These are phyloP conservation scores for Leucosporidium scottii DNA, from an alignment of 768 basidiomycete species.

Conservation along the genomic window DNA sequence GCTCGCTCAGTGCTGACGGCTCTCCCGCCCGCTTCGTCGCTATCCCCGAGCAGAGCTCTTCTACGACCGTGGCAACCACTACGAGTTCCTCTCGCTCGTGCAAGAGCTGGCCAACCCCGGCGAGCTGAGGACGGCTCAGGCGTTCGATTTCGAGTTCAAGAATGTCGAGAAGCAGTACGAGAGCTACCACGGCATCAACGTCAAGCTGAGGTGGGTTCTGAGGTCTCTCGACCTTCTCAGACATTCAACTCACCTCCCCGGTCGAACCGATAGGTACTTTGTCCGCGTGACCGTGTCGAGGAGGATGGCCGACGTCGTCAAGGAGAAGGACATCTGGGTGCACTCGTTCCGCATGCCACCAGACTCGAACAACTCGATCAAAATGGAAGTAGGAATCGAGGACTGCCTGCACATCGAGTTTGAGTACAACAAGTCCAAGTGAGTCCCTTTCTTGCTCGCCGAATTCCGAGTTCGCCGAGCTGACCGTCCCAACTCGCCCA, in stretches of 20 bases:
- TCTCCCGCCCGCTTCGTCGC: neutral
- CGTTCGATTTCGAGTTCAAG: slow-evolving; percentile 95
- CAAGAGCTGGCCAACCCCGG: slow-evolving; percentile 94
- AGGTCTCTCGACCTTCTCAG: neutral
- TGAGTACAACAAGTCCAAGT: slow-evolving; percentile 99
- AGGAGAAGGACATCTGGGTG: slow-evolving; percentile 94
- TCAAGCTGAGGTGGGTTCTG: slow-evolving; percentile 70
- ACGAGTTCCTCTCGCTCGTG: slow-evolving; percentile 90
- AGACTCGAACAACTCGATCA: slow-evolving; percentile 94
- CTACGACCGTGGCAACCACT: slow-evolving; percentile 96
- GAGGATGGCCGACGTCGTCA: slow-evolving; percentile 83
- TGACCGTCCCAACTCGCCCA: slow-evolving; percentile 41
- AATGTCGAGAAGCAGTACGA: slow-evolving; percentile 99
- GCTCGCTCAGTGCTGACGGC: neutral
- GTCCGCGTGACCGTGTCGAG: slow-evolving; percentile 83
- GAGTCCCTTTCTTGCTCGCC: slow-evolving; percentile 38
- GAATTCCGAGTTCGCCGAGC: neutral
- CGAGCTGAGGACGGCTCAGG: slow-evolving; percentile 92
- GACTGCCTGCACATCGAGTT: slow-evolving; percentile 99
- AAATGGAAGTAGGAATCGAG: slow-evolving; percentile 99
- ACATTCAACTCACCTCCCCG: neutral
- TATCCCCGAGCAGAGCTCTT: slow-evolving; percentile 51
- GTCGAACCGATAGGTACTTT: slow-evolving; percentile 61
- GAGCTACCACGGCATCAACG: slow-evolving; percentile 95
- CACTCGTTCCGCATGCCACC: slow-evolving; percentile 98